Conservation (phyloP, 2,329 filamentous ascomycete genomes). For the Plenodomus lindquistii region DNA sequence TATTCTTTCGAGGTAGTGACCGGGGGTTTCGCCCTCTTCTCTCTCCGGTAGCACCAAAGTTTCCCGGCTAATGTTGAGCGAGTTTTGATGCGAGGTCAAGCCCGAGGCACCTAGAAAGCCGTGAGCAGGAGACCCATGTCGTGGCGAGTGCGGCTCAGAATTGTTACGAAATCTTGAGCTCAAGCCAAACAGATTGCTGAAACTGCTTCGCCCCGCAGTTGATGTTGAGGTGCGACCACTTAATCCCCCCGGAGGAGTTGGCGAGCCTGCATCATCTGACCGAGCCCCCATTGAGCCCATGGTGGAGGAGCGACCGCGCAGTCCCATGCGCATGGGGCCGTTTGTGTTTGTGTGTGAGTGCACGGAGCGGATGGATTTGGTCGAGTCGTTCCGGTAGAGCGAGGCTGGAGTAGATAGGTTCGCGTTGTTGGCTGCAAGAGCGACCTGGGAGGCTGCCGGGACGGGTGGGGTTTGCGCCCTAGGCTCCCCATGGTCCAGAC, state of each 20-base stretch:
- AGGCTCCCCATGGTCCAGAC: slow-evolving; percentile 33
- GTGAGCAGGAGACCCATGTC: slow-evolving; percentile 62
- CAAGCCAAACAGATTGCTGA: slow-evolving; percentile 84
- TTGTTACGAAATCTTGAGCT: slow-evolving; percentile 77
- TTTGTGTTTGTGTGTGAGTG: slow-evolving; percentile 61
- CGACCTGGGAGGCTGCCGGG: slow-evolving; percentile 58
- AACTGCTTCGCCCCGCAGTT: slow-evolving; percentile 83
- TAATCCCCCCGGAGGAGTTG: slow-evolving; percentile 52
- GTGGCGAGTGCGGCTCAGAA: slow-evolving; percentile 67
- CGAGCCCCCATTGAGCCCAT: slow-evolving; percentile 78
- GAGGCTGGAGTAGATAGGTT: slow-evolving; percentile 50
- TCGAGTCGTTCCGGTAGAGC: slow-evolving; percentile 64
- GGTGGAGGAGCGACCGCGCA: slow-evolving; percentile 83
- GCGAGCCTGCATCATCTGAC: slow-evolving; percentile 71
- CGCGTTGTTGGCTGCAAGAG: slow-evolving; percentile 53
- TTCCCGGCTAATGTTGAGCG: slow-evolving; percentile 75
- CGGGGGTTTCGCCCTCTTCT: slow-evolving; percentile 85
- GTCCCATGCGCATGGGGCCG: slow-evolving; percentile 61
- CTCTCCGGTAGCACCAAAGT: slow-evolving; percentile 72
- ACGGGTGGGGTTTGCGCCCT: slow-evolving; percentile 38
- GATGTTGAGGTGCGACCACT: slow-evolving; percentile 76
- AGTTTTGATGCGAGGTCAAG: slow-evolving; percentile 79
- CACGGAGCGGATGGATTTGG: slow-evolving; percentile 67
- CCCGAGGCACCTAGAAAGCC: slow-evolving; percentile 70
- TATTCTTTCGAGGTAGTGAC: slow-evolving; percentile 82